Evolutionary conservation across 306 rosid genomes (phyloP).

Genomic region (Hylodesmum podocarpum): DNA sequence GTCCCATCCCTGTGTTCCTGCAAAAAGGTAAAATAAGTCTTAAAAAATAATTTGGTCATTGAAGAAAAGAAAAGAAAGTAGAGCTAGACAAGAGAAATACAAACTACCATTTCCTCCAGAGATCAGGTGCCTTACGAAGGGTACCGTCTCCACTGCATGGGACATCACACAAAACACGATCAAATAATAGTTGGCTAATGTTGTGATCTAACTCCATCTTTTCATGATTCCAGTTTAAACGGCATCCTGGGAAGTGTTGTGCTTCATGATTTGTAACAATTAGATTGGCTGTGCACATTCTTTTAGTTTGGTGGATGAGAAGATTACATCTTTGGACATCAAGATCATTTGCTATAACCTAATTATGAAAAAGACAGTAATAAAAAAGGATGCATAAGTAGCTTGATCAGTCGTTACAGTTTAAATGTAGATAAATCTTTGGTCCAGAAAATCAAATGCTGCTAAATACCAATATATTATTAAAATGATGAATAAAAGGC

Average conservation of each 20-base stretch:
- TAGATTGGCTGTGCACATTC: conserved; percentile 98
- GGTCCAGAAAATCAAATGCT: conserved; percentile 19
- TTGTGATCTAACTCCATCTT: conserved; percentile 36
- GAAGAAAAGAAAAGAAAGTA: neutral
- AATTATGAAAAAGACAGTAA: conserved; percentile 23
- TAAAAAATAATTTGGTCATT: conserved; percentile 1
- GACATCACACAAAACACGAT: conserved; percentile 95
- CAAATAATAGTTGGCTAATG: conserved; percentile 68
- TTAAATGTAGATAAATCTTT: neutral
- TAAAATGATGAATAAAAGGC: conserved; percentile 4
- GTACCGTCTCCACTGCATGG: conserved; percentile 99
- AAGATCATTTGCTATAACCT: conserved; percentile 97
- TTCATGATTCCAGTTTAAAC: conserved; percentile 45
- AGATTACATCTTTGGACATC: conserved; percentile 98
- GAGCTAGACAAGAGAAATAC: conserved; percentile 23
- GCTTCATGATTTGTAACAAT: conserved; percentile 98
- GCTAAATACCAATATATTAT: neutral
- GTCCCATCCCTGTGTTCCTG: conserved; percentile 92
- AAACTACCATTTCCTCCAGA: conserved; percentile 96
- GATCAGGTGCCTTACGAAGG: conserved; percentile 99
- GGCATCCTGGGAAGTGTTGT: conserved; percentile 97
- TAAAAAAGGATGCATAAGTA: conserved; percentile 11
- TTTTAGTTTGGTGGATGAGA: conserved; percentile 97
- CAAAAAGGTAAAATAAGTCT: conserved; percentile 25
- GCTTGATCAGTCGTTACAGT: conserved; percentile 11